Evolutionary conservation across 192 early-diverging fungal genomes (phyloP).

Genomic region (Backusella sp.): DNA sequence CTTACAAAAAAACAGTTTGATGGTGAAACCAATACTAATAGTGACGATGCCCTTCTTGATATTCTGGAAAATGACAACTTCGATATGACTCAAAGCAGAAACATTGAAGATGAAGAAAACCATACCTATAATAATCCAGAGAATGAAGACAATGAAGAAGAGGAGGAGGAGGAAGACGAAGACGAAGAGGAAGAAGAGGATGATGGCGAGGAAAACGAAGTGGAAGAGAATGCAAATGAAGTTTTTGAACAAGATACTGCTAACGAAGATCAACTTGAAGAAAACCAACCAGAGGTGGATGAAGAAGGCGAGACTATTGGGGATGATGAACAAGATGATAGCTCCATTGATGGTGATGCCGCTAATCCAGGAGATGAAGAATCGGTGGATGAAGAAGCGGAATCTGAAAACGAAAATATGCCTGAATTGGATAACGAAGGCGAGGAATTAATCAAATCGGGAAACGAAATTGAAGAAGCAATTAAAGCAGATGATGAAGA

Average conservation of each 20-base stretch:
- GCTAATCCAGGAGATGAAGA: background rate
- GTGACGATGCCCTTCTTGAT: background rate
- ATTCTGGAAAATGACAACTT: background rate
- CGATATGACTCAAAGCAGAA: background rate
- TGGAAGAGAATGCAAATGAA: background rate
- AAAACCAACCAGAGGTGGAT: background rate
- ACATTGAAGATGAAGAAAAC: background rate
- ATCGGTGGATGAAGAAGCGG: background rate
- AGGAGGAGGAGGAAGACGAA: background rate
- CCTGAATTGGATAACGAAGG: conserved; percentile 5
- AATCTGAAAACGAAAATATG: background rate
- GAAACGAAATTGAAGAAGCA: background rate
- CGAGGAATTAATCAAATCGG: background rate
- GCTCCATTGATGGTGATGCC: background rate
- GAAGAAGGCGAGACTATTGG: background rate
- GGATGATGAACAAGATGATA: background rate
- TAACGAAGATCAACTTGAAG: background rate
- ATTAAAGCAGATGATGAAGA: background rate
- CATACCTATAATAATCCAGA: background rate
- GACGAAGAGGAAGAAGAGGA: background rate
- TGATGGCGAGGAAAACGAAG: background rate
- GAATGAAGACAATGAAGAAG: background rate
- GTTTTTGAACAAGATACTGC: background rate
- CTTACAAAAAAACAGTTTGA: background rate
- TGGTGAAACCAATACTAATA: background rate